Evolutionary conservation across 2,329 filamentous ascomycete genomes (phyloP), one percentile per base, ranked within the genome.

Genomic region (Alternaria triticina): DNA sequence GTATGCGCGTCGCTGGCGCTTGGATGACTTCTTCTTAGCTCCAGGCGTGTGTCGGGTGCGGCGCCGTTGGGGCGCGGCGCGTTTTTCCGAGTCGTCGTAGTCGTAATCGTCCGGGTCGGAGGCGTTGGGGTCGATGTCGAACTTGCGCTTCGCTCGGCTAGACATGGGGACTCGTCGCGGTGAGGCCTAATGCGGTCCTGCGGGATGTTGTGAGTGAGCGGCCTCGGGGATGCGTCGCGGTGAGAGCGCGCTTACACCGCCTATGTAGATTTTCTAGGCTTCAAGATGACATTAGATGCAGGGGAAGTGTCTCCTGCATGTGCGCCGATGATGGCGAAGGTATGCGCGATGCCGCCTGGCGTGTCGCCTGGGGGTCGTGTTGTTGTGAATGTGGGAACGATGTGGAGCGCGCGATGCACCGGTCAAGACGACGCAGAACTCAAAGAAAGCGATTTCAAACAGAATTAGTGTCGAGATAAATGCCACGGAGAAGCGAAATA

Each of bases 111-210:
- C 76, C 20, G 78, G 77, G 44, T 80, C 78, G 36, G 78, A 80
- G 64, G 74, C 75, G 70, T 78, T 79, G 50, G 78, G 77, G 62
- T 80, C 78, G 68, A 80, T 74, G 59, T 78, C 74, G 56, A 78
- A 72, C 71, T 80, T 80, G 62, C 81, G 77, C 74, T 83, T 83
- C 46, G 70, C 70, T 63, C 77, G 76, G 68, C 69, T 74, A 71
- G 76, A 77, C 79, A 80, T 81, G 69, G 62, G 66, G 68, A 45
- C 59, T 68, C 49, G 66, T 64, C 61, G 70, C 66, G 68, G 69
- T 70, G 66, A 69, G 58, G 69, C 65, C 67, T 67, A 59, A 54
- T 67, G 67, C 64, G 61, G 63, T 64, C 65, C 67, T 70, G 43
- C 22, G 59, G 65, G 64, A 64, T 54, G 59, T 57, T 49, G 72